Evolutionary conservation across 345 rosid species (phyloP), one percentile per base, ranked within the genome.

Genomic region (Citrus trifoliata): DNA sequence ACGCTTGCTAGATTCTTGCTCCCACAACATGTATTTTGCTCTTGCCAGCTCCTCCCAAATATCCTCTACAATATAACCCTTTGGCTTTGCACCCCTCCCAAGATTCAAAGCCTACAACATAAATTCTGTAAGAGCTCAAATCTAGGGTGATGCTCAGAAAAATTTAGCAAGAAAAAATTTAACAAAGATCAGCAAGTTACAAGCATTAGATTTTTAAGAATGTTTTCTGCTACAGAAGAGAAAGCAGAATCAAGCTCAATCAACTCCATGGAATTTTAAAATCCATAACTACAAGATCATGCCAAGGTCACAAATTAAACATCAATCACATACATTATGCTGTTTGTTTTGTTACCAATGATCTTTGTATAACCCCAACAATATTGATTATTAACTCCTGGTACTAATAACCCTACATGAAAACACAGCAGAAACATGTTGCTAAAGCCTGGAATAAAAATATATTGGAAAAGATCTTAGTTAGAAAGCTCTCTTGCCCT

Each of bases 1-100:
- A 40, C 86, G 96, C 73, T 77, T 79, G 22, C 90, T 85, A 74
- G 97, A 92, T 80, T 74, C 81, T 62, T 80, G 82, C 81, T 95
- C 97, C 98, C 98, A 95, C 73, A 86, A 86, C 85, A 87, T 58
- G 85, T 92, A 95, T 83, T 92, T 95, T 33, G 99, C 97, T 82
- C 86, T 92, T 21, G 97, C 86, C 58, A 95, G 91, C 85, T 90
- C 95, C 80, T 92, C 92, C 97, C 98, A 95, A 70, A 95, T 95
- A 75, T 88, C 97, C 78, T 95, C 97, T 33, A 93, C 90, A 88
- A 91, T 89, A 62, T 91, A 88, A 53, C 96, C 87, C 22, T 76
- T 87, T 61, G 86, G 89, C 69, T 90, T 81, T 62, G 94, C 89
- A 24, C 88, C 91, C 86, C 93, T 87, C 68, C 95, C 98, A 75